Conservation (phyloP, 2,329 filamentous ascomycete species). For the Calonectria multiphialidica region DNA sequence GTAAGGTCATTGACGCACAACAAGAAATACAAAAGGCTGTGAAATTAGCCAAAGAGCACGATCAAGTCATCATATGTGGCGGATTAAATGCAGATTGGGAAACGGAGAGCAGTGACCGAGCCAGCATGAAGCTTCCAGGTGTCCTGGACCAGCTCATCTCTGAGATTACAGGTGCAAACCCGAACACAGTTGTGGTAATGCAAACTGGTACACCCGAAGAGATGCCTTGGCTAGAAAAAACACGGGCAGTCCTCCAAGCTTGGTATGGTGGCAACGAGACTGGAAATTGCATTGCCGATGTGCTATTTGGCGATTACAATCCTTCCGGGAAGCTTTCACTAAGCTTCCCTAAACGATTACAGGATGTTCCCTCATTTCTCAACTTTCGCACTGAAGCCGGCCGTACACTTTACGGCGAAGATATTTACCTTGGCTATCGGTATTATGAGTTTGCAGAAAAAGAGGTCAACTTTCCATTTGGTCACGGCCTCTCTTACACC, state of each 20-base stretch:
- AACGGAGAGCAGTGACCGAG: not conserved
- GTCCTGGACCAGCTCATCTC: not conserved
- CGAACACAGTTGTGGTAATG: not conserved
- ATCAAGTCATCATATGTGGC: not conserved
- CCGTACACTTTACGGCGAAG: not conserved
- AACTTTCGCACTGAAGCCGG: slow-evolving; percentile 10
- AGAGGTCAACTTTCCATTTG: not conserved
- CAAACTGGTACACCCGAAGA: not conserved
- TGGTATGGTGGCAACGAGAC: not conserved
- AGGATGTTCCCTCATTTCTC: not conserved
- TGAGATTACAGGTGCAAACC: not conserved
- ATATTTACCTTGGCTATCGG: slow-evolving; percentile 2
- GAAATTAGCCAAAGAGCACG: not conserved
- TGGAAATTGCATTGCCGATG: not conserved
- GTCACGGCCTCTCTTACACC: not conserved
- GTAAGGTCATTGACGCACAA: not conserved
- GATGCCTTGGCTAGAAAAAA: not conserved
- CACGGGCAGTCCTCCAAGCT: not conserved
- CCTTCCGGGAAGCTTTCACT: not conserved
- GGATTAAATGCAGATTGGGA: not conserved
- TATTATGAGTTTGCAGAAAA: not conserved
- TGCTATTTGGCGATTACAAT: not conserved
- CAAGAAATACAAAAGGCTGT: not conserved
- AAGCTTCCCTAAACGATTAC: not conserved
- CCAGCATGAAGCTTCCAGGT: not conserved